A percentile compares a stretch with the other conserved stretches of the same genome.
Evolutionary conservation across 2,329 filamentous ascomycete genomes (phyloP).

Genomic region (Xylaria sp.): DNA sequence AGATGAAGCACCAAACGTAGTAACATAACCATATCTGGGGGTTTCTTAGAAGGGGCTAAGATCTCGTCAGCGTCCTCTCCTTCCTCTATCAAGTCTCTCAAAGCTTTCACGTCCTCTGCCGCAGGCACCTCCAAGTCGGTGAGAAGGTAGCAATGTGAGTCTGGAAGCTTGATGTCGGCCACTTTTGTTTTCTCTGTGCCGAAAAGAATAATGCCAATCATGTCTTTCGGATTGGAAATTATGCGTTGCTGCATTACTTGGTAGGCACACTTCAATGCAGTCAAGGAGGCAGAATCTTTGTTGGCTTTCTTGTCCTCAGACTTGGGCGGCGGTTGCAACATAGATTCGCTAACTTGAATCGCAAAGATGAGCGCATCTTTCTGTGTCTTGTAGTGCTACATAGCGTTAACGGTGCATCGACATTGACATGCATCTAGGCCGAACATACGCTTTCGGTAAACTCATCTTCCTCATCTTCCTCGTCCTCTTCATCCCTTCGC

Average conservation of each 20-base stretch:
- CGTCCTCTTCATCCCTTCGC: constrained; percentile 71
- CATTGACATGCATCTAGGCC: constrained; percentile 3
- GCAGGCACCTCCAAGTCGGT: constrained; percentile 88
- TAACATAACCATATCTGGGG: constrained; percentile 85
- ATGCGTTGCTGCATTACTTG: constrained; percentile 98
- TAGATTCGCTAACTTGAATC: constrained; percentile 89
- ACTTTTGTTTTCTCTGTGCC: constrained; percentile 69
- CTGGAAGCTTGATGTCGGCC: constrained; percentile 68
- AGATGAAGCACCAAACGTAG: constrained; percentile 96
- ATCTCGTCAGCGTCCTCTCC: constrained; percentile 77
- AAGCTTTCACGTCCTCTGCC: constrained; percentile 83
- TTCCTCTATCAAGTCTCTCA: constrained; percentile 82
- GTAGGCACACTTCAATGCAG: constrained; percentile 93
- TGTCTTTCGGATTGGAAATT: constrained; percentile 94
- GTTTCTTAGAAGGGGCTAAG: constrained; percentile 74
- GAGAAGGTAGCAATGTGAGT: constrained; percentile 92
- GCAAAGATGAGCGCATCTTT: constrained; percentile 99
- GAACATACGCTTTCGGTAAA: constrained; percentile 69
- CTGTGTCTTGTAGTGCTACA: constrained; percentile 84
- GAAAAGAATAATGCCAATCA: constrained; percentile 95
- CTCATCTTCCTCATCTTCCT: constrained; percentile 75
- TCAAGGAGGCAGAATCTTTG: constrained; percentile 80
- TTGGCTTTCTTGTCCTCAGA: constrained; percentile 79
- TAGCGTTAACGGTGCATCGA: constrained; percentile 27
- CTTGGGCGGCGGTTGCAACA: constrained; percentile 76